Conservation (phyloP, 176 grass and related monocot genomes). For the Ensete glaucum region DNA sequence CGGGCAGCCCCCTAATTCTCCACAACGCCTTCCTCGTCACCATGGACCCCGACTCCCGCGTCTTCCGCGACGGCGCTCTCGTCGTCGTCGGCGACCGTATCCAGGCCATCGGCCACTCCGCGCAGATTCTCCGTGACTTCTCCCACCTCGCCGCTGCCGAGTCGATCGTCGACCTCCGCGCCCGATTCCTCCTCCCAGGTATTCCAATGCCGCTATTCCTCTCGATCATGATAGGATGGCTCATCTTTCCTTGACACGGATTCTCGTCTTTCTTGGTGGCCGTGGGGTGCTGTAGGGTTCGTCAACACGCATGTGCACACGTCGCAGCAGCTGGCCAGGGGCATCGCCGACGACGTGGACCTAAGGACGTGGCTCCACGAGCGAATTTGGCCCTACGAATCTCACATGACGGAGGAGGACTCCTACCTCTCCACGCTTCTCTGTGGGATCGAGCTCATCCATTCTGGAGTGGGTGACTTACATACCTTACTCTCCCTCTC, state of each 20-base stretch:
- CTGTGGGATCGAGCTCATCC: conserved; percentile 85
- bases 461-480: conserved; percentile 52
- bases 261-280: neutral
- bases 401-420: conserved; percentile 84
- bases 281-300: conserved; percentile 37
- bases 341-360: conserved; percentile 84
- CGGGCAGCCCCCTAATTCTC: conserved; percentile 17
- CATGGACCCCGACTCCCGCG: conserved; percentile 46
- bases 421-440: conserved; percentile 83
- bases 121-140: conserved; percentile 42
- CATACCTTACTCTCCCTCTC: neutral
- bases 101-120: conserved; percentile 41
- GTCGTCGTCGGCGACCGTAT: conserved; percentile 48
- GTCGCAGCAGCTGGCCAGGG: conserved; percentile 82
- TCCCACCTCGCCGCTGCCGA: conserved; percentile 23
- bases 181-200: conserved; percentile 74
- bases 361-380: conserved; percentile 76
- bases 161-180: conserved; percentile 37
- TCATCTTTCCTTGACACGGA: neutral
- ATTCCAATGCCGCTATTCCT: neutral
- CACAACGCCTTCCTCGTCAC: conserved; percentile 54
- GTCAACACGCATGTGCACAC: conserved; percentile 96
- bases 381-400: conserved; percentile 91
- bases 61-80: conserved; percentile 49
- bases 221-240: neutral